Conservation (phyloP, 495 filamentous ascomycete species). For the Bacidia gigantensis region DNA sequence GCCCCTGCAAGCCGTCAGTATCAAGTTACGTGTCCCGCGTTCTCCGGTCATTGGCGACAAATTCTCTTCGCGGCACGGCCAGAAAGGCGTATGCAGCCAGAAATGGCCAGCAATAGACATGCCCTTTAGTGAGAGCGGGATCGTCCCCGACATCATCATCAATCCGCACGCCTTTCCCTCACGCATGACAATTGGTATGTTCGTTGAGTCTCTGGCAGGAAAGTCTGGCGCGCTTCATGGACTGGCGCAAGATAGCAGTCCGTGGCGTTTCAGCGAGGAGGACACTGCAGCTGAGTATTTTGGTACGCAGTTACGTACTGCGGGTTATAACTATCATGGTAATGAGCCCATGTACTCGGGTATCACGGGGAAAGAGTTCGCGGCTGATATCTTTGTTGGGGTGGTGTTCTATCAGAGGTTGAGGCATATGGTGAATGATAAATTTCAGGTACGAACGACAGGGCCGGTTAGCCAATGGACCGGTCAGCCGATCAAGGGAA, state of each 20-base stretch:
- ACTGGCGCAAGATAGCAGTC: constrained; percentile 84
- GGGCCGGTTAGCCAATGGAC: constrained; percentile 79
- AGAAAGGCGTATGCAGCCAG: constrained; percentile 72
- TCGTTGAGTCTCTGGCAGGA: constrained; percentile 91
- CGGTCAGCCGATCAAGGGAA: constrained; percentile 92
- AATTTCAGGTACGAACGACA: constrained; percentile 95
- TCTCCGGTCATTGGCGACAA: constrained; percentile 76
- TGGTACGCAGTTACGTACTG: constrained; percentile 81
- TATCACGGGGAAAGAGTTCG: constrained; percentile 86
- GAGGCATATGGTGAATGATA: constrained; percentile 99
- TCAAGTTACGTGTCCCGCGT: constrained; percentile 86
- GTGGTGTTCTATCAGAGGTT: constrained; percentile 96
- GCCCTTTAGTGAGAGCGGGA: constrained; percentile 94
- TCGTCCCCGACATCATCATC: constrained; percentile 95
- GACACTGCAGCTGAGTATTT: constrained; percentile 91
- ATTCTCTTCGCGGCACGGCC: constrained; percentile 45
- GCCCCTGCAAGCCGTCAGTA: constrained; percentile 68
- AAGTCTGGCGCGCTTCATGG: constrained; percentile 92
- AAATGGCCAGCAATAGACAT: constrained; percentile 91
- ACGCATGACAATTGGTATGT: constrained; percentile 99
- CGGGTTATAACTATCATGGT: constrained; percentile 94
- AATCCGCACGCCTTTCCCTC: constrained; percentile 99
- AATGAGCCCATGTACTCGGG: constrained; percentile 97
- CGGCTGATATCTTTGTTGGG: constrained; percentile 91
- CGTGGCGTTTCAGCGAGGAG: constrained; percentile 86